Conservation (phyloP, 306 rosid genomes). For the Arachis stenosperma region DNA sequence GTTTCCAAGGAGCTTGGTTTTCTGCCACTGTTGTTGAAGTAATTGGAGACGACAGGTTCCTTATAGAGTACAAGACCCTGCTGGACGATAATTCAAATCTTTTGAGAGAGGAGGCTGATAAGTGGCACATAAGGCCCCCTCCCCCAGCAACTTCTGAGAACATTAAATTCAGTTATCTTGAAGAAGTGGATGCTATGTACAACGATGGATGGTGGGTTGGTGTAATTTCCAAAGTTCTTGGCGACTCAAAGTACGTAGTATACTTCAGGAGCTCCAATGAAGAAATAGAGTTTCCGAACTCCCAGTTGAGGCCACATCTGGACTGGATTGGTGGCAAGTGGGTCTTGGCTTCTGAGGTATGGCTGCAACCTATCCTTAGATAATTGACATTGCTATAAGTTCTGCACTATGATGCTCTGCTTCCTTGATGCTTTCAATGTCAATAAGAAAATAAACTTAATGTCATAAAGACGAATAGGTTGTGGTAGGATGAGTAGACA, state of each 20-base stretch:
- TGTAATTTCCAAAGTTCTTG: conserved; percentile 53
- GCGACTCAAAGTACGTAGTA: conserved; percentile 51
- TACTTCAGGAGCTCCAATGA: conserved; percentile 54
- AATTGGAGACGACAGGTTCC: conserved; percentile 41
- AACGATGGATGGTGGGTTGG: conserved; percentile 89
- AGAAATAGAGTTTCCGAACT: conserved; percentile 48
- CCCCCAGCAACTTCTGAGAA: conserved; percentile 45
- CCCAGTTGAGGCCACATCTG: conserved; percentile 59
- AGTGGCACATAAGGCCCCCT: conserved; percentile 58
- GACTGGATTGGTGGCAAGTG: conserved; percentile 66
- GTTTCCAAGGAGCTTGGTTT: conserved; percentile 82
- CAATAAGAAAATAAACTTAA: too few species aligned
- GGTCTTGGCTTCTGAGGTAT: conserved; percentile 67
- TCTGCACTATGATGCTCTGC: not conserved
- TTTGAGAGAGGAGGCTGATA: conserved; percentile 57
- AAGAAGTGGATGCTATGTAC: conserved; percentile 63
- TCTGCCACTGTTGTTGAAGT: conserved; percentile 49
- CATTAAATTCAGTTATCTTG: conserved; percentile 43
- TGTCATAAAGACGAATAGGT: too few species aligned
- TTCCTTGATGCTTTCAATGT: conserved; percentile 22
- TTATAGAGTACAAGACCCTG: conserved; percentile 48
- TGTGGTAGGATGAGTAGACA: too few species aligned
- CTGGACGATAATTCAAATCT: conserved; percentile 49
- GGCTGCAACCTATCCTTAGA: not conserved
- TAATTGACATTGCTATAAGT: not conserved